Conservation (phyloP, 1,139 yeast species). For the Sugiyamaella paludigena region DNA sequence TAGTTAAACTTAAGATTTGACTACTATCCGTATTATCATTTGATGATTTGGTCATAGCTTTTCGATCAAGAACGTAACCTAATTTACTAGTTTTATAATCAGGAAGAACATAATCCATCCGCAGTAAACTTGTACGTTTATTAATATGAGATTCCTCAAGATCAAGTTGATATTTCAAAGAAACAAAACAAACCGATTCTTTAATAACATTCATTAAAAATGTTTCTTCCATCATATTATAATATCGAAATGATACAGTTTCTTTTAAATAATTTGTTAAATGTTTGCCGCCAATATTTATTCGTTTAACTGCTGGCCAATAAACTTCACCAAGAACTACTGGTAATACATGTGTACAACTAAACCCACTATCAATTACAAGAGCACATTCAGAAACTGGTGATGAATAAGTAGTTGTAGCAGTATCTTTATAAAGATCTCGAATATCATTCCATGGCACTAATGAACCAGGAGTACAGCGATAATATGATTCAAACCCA, state of each 20-base stretch:
- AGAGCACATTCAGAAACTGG: conserved; percentile 60
- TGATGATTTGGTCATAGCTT: conserved; percentile 10
- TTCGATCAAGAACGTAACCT: conserved; percentile 50
- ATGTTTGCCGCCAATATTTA: conserved; percentile 81
- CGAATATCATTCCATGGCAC: conserved; percentile 59
- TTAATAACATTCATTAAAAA: conserved; percentile 80
- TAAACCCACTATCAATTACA: conserved; percentile 85
- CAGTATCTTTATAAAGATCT: conserved; percentile 19
- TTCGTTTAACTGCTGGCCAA: conserved; percentile 72
- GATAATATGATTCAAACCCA: conserved; percentile 65
- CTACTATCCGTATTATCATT: conserved; percentile 29
- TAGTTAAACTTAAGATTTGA: conserved; percentile 67
- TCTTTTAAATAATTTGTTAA: conserved; percentile 82
- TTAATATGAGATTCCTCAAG: conserved; percentile 41
- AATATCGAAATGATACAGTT: conserved; percentile 83
- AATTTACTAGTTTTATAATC: conserved; percentile 70
- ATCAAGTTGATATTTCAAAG: conserved; percentile 60
- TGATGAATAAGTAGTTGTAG: conserved; percentile 16
- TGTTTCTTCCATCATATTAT: conserved; percentile 91
- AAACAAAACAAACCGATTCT: conserved; percentile 74
- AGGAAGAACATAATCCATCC: conserved; percentile 75
- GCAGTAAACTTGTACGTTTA: conserved; percentile 31
- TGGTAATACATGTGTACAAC: conserved; percentile 85
- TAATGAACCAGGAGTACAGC: conserved; percentile 64
- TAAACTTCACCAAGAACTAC: conserved; percentile 74